Conservation (phyloP, 805 yeast species). For the Candida orba region DNA sequence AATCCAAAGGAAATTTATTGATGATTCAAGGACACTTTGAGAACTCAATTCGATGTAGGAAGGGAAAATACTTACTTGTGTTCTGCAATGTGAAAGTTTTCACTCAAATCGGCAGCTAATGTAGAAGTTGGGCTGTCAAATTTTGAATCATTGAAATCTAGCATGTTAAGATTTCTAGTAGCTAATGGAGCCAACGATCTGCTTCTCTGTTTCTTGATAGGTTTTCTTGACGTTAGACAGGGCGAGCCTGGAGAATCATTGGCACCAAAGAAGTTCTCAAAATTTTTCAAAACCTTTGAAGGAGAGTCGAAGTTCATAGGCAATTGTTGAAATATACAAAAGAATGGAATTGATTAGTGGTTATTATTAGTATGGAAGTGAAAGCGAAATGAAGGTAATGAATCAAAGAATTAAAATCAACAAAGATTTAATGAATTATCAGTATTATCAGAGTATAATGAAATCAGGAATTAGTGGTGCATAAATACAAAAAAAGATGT, state of each 20-base stretch:
- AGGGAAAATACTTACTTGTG: conserved; percentile 10
- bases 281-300: conserved; percentile 16
- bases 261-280: conserved; percentile 16
- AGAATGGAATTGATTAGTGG: neutral
- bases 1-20: neutral
- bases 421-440: too few relatives aligned
- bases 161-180: conserved; percentile 14
- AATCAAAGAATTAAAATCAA: neutral
- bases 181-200: conserved; percentile 8
- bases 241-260: conserved; percentile 22
- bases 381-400: neutral
- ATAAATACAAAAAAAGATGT: too few relatives aligned
- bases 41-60: too few relatives aligned
- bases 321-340: neutral
- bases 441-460: too few relatives aligned
- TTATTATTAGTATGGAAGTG: neutral
- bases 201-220: conserved; percentile 13
- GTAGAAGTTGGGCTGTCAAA: conserved; percentile 35
- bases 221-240: conserved; percentile 15
- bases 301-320: conserved; percentile 20
- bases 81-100: conserved; percentile 29
- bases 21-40: too few relatives aligned
- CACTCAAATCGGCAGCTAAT: conserved; percentile 31
- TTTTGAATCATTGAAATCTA: conserved; percentile 23
- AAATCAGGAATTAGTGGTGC: too few relatives aligned